phyloP scores from a whole-genome alignment of 2,329 filamentous ascomycete species.

The Leptographium procerum region DNA sequence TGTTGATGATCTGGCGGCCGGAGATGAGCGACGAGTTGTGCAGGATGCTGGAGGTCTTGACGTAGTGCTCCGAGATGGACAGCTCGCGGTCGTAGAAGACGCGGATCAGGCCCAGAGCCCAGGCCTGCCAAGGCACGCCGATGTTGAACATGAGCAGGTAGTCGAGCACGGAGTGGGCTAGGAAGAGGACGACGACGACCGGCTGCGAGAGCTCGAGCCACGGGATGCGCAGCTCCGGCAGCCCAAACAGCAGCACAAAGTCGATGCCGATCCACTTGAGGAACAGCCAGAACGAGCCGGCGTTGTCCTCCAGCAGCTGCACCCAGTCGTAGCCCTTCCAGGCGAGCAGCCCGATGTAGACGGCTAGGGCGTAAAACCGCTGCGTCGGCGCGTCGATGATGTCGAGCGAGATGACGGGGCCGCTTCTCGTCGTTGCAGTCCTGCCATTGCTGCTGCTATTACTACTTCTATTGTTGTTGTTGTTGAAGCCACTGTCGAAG shows the following conservation, averaged over 20 bases:
- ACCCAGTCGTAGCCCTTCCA: conserved; percentile 87
- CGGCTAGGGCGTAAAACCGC: conserved; percentile 71
- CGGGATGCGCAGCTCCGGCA: conserved; percentile 82
- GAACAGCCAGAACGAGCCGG: conserved; percentile 81
- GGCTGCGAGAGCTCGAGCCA: conserved; percentile 88
- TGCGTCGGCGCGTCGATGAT: conserved; percentile 85
- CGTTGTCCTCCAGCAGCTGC: conserved; percentile 65
- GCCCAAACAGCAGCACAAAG: conserved; percentile 71
- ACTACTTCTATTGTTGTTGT: too few relatives aligned
- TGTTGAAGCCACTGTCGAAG: not conserved
- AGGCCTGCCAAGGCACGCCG: conserved; percentile 59
- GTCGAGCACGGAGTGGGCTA: conserved; percentile 61
- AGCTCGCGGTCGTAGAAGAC: conserved; percentile 86
- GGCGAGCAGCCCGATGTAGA: conserved; percentile 64
- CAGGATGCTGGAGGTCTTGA: conserved; percentile 77
- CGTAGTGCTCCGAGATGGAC: conserved; percentile 83
- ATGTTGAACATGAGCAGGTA: conserved; percentile 90
- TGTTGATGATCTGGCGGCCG: conserved; percentile 95
- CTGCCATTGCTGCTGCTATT: conserved; percentile 31
- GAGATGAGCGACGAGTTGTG: conserved; percentile 90
- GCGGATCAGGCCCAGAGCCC: conserved; percentile 62
- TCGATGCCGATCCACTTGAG: conserved; percentile 90
- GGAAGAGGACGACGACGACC: conserved; percentile 59
- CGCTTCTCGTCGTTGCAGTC: conserved; percentile 11
- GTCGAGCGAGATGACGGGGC: conserved; percentile 68